Conservation (phyloP, 768 basidiomycete species). For the Mycena metata region DNA sequence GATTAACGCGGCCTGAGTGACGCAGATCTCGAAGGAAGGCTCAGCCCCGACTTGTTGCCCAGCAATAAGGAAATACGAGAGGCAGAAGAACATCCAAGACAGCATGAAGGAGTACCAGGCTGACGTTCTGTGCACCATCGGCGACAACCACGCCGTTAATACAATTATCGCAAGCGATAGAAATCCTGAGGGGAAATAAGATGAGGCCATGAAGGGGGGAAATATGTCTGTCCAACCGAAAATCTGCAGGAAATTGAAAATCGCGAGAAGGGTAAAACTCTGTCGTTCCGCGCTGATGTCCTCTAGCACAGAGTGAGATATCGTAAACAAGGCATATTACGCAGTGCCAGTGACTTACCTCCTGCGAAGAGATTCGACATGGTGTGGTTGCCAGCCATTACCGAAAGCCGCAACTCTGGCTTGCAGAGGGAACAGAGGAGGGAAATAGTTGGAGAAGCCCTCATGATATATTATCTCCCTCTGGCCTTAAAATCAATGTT, state of each 20-base stretch:
- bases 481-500: no score
- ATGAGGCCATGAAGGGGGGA: background rate
- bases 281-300: background rate
- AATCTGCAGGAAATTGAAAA: conserved; percentile 28
- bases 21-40: conserved; percentile 20
- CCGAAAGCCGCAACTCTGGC: conserved; percentile 13
- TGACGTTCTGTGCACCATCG: conserved; percentile 6
- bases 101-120: conserved; percentile 31
- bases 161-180: conserved; percentile 8
- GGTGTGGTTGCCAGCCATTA: conserved; percentile 3
- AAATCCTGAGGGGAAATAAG: conserved; percentile 15
- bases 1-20: conserved; percentile 17
- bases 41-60: conserved; percentile 25
- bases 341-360: background rate
- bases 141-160: conserved; percentile 11
- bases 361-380: conserved; percentile 17
- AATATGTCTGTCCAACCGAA: conserved; percentile 8
- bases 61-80: conserved; percentile 24
- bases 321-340: background rate
- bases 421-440: background rate
- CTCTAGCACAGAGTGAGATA: background rate
- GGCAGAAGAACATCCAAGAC: conserved; percentile 19
- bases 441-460: background rate
- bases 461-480: no score
- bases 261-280: conserved; percentile 9